phyloP scores from a whole-genome alignment of 2,329 filamentous ascomycete species.

The Aspergillus pseudoglaucus region DNA sequence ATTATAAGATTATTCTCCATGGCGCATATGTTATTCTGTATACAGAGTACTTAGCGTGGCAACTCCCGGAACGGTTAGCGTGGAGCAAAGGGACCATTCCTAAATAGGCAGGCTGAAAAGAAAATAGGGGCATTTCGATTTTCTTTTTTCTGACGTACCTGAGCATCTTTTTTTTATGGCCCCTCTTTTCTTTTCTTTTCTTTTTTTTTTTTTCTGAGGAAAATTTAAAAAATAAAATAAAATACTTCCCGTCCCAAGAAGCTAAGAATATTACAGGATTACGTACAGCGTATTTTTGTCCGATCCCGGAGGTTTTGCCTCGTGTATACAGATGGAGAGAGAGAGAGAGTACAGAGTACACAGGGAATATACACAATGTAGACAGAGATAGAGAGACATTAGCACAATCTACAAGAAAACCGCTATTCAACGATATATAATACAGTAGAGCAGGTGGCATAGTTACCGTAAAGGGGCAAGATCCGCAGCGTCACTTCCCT shows the following conservation, averaged over 20 bases:
- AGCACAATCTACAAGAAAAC: conserved; percentile 4
- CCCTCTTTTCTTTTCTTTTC: conserved; percentile 6
- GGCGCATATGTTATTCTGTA: too few relatives aligned
- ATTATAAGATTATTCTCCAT: too few relatives aligned
- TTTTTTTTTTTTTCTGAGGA: conserved; percentile 4
- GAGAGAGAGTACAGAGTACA: conserved; percentile 8
- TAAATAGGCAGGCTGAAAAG: too few relatives aligned
- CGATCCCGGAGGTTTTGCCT: conserved; percentile 14
- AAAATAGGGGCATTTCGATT: too few relatives aligned
- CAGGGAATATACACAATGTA: neutral
- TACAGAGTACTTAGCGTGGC: too few relatives aligned
- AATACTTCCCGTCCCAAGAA: conserved; percentile 2
- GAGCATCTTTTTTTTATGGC: conserved; percentile 3
- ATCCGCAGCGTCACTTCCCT: conserved; percentile 31
- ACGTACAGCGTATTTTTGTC: conserved; percentile 10
- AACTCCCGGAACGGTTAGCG: too few relatives aligned
- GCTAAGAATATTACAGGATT: conserved; percentile 1
- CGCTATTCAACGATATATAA: conserved; percentile 6
- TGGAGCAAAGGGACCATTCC: too few relatives aligned
- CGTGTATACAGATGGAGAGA: conserved; percentile 7
- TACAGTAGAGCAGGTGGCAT: conserved; percentile 8
- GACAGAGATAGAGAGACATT: neutral
- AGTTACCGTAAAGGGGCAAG: conserved; percentile 22
- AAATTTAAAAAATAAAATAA: conserved; percentile 1
- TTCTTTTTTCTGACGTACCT: conserved; percentile 6